These are phyloP conservation scores for Climacium dendroides DNA, from an alignment of 225 moss, liverwort and hornwort genomes.

Conservation along the genomic window DNA sequence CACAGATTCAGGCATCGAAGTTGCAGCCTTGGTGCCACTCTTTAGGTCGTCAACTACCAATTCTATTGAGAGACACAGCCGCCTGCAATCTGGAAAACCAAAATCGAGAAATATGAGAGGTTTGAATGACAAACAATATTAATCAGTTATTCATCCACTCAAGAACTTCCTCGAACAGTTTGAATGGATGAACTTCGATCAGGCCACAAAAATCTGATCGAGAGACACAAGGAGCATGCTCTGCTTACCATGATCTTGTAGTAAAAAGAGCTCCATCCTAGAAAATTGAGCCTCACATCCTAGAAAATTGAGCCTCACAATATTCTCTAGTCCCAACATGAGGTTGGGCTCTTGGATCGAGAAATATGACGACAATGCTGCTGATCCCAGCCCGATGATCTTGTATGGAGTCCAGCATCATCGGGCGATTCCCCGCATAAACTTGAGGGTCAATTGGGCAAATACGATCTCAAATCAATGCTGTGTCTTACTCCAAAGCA, in stretches of 20 bases:
- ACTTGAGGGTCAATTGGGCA: background rate
- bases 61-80: background rate
- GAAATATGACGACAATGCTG: background rate
- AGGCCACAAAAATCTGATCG: background rate
- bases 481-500: background rate
- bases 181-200: background rate
- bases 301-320: background rate
- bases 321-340: background rate
- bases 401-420: background rate
- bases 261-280: background rate
- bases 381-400: background rate
- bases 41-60: background rate
- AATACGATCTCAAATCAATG: background rate
- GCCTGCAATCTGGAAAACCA: background rate
- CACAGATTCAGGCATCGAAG: background rate
- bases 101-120: background rate
- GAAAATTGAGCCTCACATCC: background rate
- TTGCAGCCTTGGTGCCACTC: background rate
- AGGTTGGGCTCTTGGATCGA: background rate
- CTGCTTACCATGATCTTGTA: background rate
- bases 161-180: background rate
- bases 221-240: background rate
- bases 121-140: background rate
- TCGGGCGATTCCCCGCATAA: background rate
- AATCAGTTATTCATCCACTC: background rate